Base-by-base conservation (phyloP, 1,284 basidiomycete genomes). In the Filobasidium uniguttulatum region DNA sequence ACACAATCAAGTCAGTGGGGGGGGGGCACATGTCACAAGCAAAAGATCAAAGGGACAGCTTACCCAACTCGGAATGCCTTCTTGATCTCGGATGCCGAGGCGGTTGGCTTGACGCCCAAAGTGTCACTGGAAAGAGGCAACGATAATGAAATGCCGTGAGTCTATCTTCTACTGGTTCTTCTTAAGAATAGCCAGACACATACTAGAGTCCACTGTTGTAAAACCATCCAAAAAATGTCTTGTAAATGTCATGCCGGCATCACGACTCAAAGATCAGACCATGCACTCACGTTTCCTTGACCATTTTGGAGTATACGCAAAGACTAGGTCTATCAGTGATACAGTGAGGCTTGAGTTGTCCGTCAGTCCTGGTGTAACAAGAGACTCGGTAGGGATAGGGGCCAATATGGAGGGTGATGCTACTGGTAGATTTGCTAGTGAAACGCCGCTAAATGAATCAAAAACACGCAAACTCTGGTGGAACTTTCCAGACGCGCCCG, bases 11-110 rank as follows among this genome's bases (percentile, higher is more conserved):
- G 17, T 40, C 6, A 34, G 23, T 15, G 34, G n/a, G 23, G 17
- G 14, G 31, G 5, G 30, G 20, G 5, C 8, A 36, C n/a, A 44
- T 38, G 9, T 34, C 29, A 6, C 44, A 12, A 40, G 44, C 36
- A 38, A 33, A 17, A 37, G 44, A 46, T 28, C 31, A 44, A 37
- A 41, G n/a, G 29, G 17, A 17, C 25, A 43, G 56, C 69, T 46
- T 60, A 89, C 87, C 87, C 88, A 74, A 91, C 90, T 58, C 87
- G 79, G 73, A 91, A 94, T 28, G 88, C 88, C 71, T 91, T 91
- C 76, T 90, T 93, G 68, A 94, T 78, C 56, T 90, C 85, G 53
- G 75, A 68, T 55, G 89, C 83, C 46, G 80, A 80, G 46, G 83
- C 87, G 59, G 77, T 76, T 50, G 83, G 78, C n/a, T 77, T 60